A percentile compares a stretch with the other conserved stretches of the same genome.
phyloP scores from a whole-genome alignment of 2,329 filamentous ascomycete species.

The Thielaviopsis punctulata region DNA sequence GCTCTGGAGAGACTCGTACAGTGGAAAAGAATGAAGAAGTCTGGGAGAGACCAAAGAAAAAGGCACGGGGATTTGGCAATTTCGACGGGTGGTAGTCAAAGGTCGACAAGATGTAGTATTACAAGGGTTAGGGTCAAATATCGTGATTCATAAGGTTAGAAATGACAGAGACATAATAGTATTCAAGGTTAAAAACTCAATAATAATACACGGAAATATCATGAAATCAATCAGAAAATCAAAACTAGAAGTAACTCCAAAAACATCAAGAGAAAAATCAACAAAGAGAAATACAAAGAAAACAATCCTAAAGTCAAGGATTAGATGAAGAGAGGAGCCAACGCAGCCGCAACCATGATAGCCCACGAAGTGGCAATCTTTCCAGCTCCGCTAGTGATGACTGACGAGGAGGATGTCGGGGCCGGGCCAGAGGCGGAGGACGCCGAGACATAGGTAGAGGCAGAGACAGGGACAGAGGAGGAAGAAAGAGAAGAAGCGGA shows the following conservation, averaged over 20 bases:
- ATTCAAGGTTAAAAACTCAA: neutral
- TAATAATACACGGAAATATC: neutral
- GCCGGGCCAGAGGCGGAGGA: neutral
- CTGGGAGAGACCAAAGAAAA: slow-evolving; percentile 14
- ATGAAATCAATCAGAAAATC: neutral
- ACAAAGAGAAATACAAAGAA: neutral
- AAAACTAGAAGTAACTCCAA: neutral
- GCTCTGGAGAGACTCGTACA: slow-evolving; percentile 6
- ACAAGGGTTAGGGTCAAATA: neutral
- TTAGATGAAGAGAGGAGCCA: neutral
- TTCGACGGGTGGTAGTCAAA: slow-evolving; percentile 72
- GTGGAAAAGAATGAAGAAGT: neutral
- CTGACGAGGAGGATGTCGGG: neutral
- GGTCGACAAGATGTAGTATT: too few relatives aligned
- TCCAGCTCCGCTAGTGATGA: too few relatives aligned
- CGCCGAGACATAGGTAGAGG: too few relatives aligned
- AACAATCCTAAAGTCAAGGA: neutral
- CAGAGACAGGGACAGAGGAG: neutral
- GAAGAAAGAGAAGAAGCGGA: too few relatives aligned
- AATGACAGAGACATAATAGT: neutral
- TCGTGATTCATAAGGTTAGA: neutral
- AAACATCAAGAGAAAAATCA: neutral
- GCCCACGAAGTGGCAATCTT: neutral
- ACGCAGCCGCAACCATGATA: neutral
- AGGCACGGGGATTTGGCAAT: slow-evolving; percentile 61